phyloP scores from a whole-genome alignment of 164 flowering plant species.

The Kingdonia uniflora region DNA sequence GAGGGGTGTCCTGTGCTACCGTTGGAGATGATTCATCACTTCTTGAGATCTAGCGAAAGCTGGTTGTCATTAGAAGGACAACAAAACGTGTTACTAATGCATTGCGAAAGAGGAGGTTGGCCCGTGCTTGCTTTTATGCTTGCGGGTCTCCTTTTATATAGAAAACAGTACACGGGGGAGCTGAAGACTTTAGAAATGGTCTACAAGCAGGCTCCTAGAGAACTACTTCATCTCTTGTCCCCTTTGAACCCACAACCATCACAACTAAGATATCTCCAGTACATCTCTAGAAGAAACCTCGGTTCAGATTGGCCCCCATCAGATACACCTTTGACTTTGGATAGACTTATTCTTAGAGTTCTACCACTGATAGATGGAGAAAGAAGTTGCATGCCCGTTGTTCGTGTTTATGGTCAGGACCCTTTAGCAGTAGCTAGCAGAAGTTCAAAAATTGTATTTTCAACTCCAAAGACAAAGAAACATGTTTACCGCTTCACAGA shows the following conservation, averaged over 20 bases:
- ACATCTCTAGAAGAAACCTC: slow-evolving; percentile 67
- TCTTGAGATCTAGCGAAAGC: slow-evolving; percentile 81
- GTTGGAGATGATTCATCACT: slow-evolving; percentile 85
- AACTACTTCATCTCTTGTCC: slow-evolving; percentile 70
- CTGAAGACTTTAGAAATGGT: slow-evolving; percentile 93
- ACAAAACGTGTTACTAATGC: slow-evolving; percentile 88
- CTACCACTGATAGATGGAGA: slow-evolving; percentile 60
- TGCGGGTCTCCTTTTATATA: slow-evolving; percentile 71
- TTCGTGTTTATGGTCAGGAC: slow-evolving; percentile 82
- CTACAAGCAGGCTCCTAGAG: slow-evolving; percentile 90
- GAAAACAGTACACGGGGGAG: slow-evolving; percentile 87
- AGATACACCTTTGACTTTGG: slow-evolving; percentile 58
- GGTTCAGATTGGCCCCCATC: slow-evolving; percentile 81
- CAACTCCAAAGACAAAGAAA: slow-evolving; percentile 49
- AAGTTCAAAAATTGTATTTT: slow-evolving; percentile 62
- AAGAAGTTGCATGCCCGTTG: slow-evolving; percentile 69
- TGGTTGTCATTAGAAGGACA: slow-evolving; percentile 91
- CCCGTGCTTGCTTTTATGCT: slow-evolving; percentile 96
- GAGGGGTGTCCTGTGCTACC: slow-evolving; percentile 83
- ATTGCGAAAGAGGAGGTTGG: slow-evolving; percentile 98
- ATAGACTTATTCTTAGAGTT: slow-evolving; percentile 59
- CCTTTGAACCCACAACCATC: slow-evolving; percentile 92
- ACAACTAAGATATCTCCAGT: slow-evolving; percentile 86
- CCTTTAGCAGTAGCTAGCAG: slow-evolving; percentile 38
- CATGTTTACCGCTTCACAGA: slow-evolving; percentile 33